Evolutionary conservation across 75 land plant genomes (phyloP).

Genomic region (Azolla pinnata): DNA sequence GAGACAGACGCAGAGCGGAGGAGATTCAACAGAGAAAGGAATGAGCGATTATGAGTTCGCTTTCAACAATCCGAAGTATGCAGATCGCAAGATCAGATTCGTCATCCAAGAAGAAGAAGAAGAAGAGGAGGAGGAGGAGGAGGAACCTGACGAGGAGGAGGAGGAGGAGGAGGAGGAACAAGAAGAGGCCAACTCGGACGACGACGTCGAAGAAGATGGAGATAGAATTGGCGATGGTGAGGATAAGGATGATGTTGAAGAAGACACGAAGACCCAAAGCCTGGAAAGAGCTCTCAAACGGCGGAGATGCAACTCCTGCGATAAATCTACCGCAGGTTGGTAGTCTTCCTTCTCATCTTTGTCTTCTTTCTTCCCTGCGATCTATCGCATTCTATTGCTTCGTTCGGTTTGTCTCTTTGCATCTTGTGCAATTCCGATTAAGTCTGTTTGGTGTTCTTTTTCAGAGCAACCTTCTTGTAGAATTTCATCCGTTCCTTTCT

Average conservation of each 20-base stretch:
- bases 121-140: no score
- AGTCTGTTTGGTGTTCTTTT: not conserved
- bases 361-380: not conserved
- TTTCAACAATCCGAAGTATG: conserved; percentile 1
- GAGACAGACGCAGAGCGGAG: no score
- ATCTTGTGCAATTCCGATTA: no score
- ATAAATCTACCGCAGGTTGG: not conserved
- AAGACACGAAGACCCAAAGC: no score
- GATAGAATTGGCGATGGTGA: no score
- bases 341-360: not conserved
- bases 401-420: no score
- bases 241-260: no score
- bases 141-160: no score
- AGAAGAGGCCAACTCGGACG: no score
- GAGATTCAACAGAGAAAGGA: not conserved
- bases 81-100: not conserved
- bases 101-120: not conserved
- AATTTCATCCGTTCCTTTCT: not conserved
- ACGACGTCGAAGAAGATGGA: no score
- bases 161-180: no score
- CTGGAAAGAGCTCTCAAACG: not conserved
- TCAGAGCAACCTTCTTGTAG: not conserved
- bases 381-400: not conserved
- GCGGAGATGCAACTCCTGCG: not conserved
- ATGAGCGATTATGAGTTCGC: not conserved